Percentiles rank a stretch among this genome's conserved stretches.
These are phyloP conservation scores for Plasmodium ovale DNA, from an alignment of 169 alveolate genomes.

Conservation along the genomic window DNA sequence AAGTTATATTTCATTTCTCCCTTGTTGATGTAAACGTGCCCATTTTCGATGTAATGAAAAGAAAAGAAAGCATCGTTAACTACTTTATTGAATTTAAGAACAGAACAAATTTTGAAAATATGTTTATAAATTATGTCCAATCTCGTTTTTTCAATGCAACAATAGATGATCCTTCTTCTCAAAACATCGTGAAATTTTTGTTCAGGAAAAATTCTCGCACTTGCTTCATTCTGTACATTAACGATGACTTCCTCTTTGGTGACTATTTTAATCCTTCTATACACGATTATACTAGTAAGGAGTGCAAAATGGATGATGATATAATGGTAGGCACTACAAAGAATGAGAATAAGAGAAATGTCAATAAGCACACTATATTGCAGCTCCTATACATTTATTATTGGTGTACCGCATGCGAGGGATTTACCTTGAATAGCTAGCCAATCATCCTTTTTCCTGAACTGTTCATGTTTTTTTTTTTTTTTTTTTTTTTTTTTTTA, in stretches of 20 bases:
- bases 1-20: constrained; percentile 43
- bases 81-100: constrained; percentile 39
- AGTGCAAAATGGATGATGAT: no score
- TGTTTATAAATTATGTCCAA: constrained; percentile 53
- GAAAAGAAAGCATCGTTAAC: constrained; percentile 28
- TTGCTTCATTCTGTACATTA: constrained; percentile 42
- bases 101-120: constrained; percentile 42
- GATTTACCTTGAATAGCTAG: background rate
- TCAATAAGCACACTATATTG: constrained; percentile 14
- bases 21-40: constrained; percentile 64
- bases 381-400: constrained; percentile 48
- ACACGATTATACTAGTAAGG: background rate
- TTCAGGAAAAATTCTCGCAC: constrained; percentile 24
- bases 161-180: background rate
- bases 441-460: background rate
- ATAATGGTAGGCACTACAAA: background rate
- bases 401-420: constrained; percentile 41
- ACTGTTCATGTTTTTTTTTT: background rate
- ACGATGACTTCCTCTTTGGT: constrained; percentile 41
- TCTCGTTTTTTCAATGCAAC: constrained; percentile 30
- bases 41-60: constrained; percentile 50
- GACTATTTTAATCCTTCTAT: background rate
- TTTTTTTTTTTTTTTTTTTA: constrained; percentile 16
- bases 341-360: constrained; percentile 10
- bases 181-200: constrained; percentile 29